Percentiles rank a stretch among this genome's conserved stretches.
phyloP scores from a whole-genome alignment of 345 rosid genomes.

The Eucalyptus lansdowneana region DNA sequence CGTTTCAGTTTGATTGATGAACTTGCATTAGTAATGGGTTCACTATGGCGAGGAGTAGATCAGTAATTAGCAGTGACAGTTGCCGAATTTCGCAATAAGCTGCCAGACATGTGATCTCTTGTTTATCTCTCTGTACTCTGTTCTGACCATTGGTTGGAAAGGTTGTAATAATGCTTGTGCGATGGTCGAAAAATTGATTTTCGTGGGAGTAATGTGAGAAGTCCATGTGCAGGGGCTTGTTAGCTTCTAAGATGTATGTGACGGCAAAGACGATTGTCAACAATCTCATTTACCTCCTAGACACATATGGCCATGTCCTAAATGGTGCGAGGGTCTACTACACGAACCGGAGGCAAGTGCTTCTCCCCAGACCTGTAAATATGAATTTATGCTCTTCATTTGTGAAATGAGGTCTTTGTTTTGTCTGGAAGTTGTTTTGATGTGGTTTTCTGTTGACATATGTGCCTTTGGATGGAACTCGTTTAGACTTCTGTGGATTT shows the following conservation, averaged over 20 bases:
- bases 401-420: background rate
- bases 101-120: background rate
- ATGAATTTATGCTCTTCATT: background rate
- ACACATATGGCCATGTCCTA: constrained; percentile 61
- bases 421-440: background rate
- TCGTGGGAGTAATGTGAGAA: background rate
- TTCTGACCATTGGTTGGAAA: background rate
- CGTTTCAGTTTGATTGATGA: background rate
- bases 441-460: background rate
- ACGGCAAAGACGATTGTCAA: constrained; percentile 65
- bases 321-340: constrained; percentile 81
- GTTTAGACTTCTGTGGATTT: background rate
- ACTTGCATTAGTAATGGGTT: background rate
- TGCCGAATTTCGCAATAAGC: background rate
- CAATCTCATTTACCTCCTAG: constrained; percentile 58
- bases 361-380: background rate
- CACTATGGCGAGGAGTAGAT: background rate
- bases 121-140: background rate
- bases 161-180: background rate
- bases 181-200: background rate
- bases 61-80: background rate
- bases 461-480: background rate
- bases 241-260: constrained; percentile 72
- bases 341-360: constrained; percentile 66
- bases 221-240: constrained; percentile 53